phyloP scores from a whole-genome alignment of 2,329 filamentous ascomycete species.

The Monosporascus sp. region DNA sequence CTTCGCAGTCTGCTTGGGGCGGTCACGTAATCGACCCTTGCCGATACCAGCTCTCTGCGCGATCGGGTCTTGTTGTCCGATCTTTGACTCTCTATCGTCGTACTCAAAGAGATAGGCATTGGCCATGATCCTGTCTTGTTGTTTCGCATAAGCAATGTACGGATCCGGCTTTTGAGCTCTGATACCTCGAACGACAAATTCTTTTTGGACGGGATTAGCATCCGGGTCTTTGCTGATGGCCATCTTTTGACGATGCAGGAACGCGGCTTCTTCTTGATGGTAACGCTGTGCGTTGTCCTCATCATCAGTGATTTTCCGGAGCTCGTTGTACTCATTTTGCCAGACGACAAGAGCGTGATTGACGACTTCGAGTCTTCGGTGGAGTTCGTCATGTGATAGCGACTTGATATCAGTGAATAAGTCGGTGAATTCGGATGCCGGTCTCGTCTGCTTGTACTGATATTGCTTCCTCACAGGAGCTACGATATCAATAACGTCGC shows the following conservation, averaged over 20 bases:
- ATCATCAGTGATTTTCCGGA: constrained; percentile 48
- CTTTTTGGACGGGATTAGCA: constrained; percentile 41
- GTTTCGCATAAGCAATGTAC: constrained; percentile 37
- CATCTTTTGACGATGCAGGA: constrained; percentile 37
- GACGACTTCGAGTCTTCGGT: constrained; percentile 36
- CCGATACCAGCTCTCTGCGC: constrained; percentile 50
- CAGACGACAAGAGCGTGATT: constrained; percentile 43
- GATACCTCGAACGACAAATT: constrained; percentile 50
- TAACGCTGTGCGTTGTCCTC: constrained; percentile 52
- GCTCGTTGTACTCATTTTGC: constrained; percentile 48
- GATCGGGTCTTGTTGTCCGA: constrained; percentile 54
- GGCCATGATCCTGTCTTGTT: constrained; percentile 54
- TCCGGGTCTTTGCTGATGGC: constrained; percentile 34
- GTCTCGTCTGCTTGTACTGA: constrained; percentile 44
- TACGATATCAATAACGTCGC: constrained; percentile 6
- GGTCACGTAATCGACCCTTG: constrained; percentile 50
- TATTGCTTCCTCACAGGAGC: constrained; percentile 28
- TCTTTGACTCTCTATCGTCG: constrained; percentile 50
- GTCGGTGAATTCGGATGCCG: constrained; percentile 42
- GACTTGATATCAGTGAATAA: constrained; percentile 45
- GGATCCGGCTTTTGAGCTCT: constrained; percentile 37
- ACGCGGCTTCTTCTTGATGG: constrained; percentile 35
- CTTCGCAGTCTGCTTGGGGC: constrained; percentile 52
- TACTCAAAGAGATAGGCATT: constrained; percentile 57
- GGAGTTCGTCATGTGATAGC: constrained; percentile 41